These are phyloP conservation scores for Curvularia lunata DNA, from an alignment of 2,329 filamentous ascomycete species.

Conservation along the genomic window DNA sequence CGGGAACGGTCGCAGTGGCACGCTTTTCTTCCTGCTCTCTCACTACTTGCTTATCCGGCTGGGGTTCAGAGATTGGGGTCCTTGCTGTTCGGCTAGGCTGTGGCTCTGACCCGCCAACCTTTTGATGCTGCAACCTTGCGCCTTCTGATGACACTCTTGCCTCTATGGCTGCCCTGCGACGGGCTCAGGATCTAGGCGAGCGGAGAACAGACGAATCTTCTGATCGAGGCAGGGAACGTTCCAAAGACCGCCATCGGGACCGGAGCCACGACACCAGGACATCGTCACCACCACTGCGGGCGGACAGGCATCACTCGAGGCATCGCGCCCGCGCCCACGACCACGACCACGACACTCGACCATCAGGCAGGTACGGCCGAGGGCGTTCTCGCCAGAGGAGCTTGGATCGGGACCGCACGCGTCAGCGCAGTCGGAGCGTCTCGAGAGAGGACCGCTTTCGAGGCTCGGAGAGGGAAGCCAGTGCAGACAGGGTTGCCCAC, in stretches of 20 bases:
- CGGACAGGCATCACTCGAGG: constrained; percentile 44
- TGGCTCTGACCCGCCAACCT: constrained; percentile 46
- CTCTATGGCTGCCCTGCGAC: constrained; percentile 54
- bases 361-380: constrained; percentile 36
- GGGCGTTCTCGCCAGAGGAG: constrained; percentile 44
- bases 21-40: constrained; percentile 21
- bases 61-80: constrained; percentile 30
- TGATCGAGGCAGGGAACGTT: constrained; percentile 39
- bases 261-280: constrained; percentile 39
- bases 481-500: constrained; percentile 45
- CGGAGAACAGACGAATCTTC: constrained; percentile 52
- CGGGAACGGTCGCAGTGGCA: constrained; percentile 17
- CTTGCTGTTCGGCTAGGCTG: constrained; percentile 45
- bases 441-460: constrained; percentile 47
- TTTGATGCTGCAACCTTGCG: constrained; percentile 44
- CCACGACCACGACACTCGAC: constrained; percentile 36
- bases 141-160: constrained; percentile 48
- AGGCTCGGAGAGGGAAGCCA: constrained; percentile 45
- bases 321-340: constrained; percentile 37
- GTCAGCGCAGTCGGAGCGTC: constrained; percentile 41
- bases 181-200: constrained; percentile 52
- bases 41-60: constrained; percentile 19
- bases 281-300: constrained; percentile 47
- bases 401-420: constrained; percentile 40
- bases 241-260: constrained; percentile 35